Evolutionary conservation across 1,139 yeast genomes (phyloP), one percentile per base, ranked within the genome.

Genomic region (Taiozyma onychis): DNA sequence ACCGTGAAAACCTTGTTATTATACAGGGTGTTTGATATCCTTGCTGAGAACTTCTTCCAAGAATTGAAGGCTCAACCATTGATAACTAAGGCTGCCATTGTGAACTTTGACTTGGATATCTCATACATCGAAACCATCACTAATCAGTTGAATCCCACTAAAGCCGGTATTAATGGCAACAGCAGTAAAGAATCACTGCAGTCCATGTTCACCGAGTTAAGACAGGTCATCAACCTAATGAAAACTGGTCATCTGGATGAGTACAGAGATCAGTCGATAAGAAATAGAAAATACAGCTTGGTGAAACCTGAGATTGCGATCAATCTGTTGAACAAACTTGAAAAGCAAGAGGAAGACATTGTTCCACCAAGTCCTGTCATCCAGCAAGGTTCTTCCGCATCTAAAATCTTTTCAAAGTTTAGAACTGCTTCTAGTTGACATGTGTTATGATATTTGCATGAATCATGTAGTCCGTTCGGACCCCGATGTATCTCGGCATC

Each of bases 11-110:
- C 95, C 3, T 72, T 91, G 55, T 81, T 96, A 34, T 78, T 91
- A 55, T 83, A 90, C 60, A 80, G 96, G 64, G 90, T 93, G 39
- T 88, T 88, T 66, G 98, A 91, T 69, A 85, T 86, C 57, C 77
- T 93, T 52, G 84, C 96, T 0, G 80, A 84, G 44, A 81, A 85
- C 55, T 80, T 93, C 63, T 72, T 87, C 55, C 75, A 76, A 47
- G 73, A 84, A 18, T 73, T 91, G 54, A 72, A 81, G 46, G 72
- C 74, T 46, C 81, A 81, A 3, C 70, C 79, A 2, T 63, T 66
- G 7, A 46, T 63, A 2, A 66, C 73, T 13, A 73, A 68, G 48
- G 71, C 80, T 1, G 70, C 71, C 3, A 71, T 85, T 0, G 63
- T 69, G 35, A 85, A 85, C 61, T 85, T 86, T 62, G 81, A 81